Base-by-base conservation (phyloP, 2,329 filamentous ascomycete species). In the Fusarium vanettenii region DNA sequence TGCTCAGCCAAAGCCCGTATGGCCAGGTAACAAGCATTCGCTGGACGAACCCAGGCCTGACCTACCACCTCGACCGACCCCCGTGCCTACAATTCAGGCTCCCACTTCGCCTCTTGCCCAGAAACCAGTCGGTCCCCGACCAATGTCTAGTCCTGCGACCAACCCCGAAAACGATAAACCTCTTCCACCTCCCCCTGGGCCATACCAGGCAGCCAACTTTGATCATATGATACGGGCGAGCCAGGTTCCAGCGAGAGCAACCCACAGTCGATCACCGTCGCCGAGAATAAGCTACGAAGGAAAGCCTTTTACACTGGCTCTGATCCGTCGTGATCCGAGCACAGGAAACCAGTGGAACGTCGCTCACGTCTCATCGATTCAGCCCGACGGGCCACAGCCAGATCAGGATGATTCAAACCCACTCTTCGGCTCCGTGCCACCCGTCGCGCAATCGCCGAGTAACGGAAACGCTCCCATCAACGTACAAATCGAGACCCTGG, bases 271-370 rank as follows among this genome's bases (percentile, higher is more conserved):
- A n/a, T 84, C 85, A 0, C 81, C 82, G 0, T 86, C 85, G 1
- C 85, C 85, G 4, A 79, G 72, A 27, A 85, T 83, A 62, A 79
- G 74, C 56, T 80, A 74, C 39, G 76, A 76, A 3, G 81, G 83
- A 60, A 81, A 84, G 56, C 86, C 88, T 0, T 91, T 90, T 72
- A 87, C 86, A 3, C 82, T 91, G 16, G 92, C 90, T 0, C 82
- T 95, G 16, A 94, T 95, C 76, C 91, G 93, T n/a, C 89, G 93
- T 73, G 92, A 95, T 79, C 92, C 92, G 1, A 86, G 88, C 25
- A 90, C 91, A 10, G 90, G 91, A 9, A 87, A 87, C 64, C 93
- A 95, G 81, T 95, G 93, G 92, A 95, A 95, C 78, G 88, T 95
- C 14, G 93, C 91, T 25, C 91, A 87, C 64, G 87, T 95, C 59